Percentiles rank a stretch among this genome's conserved stretches.
Evolutionary conservation across 2,329 filamentous ascomycete species (phyloP).

Genomic region (Trichoderma cornu-damae): DNA sequence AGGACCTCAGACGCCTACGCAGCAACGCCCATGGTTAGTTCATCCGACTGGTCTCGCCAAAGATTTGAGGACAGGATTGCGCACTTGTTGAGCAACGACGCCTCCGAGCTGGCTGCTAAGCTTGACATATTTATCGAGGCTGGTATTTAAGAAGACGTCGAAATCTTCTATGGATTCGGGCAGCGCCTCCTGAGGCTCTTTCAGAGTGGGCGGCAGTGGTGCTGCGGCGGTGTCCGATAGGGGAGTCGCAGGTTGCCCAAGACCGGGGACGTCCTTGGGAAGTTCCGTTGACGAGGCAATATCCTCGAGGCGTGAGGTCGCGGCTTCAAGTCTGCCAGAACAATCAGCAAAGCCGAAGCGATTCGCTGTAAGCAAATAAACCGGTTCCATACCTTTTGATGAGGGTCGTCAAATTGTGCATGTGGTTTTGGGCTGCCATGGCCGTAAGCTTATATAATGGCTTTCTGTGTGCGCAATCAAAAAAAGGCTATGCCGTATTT

Average conservation of each 20-base stretch:
- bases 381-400: conserved; percentile 80
- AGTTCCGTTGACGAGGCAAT: conserved; percentile 75
- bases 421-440: conserved; percentile 70
- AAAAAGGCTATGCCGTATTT: not conserved
- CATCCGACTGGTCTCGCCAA: not conserved
- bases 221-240: conserved; percentile 27
- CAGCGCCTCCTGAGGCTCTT: conserved; percentile 49
- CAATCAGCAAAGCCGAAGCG: conserved; percentile 40
- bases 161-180: conserved; percentile 83
- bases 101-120: conserved; percentile 74
- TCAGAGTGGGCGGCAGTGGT: conserved; percentile 38
- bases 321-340: conserved; percentile 81
- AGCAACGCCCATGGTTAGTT: conserved; percentile 3
- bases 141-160: conserved; percentile 67
- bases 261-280: conserved; percentile 46
- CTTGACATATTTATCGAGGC: conserved; percentile 72
- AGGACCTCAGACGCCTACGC: conserved; percentile 48
- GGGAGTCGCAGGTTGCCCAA: conserved; percentile 37
- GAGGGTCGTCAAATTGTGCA: conserved; percentile 94
- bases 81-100: conserved; percentile 73
- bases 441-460: not conserved
- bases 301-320: conserved; percentile 91
- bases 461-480: not conserved
- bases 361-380: not conserved
- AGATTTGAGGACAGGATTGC: conserved; percentile 20